Evolutionary conservation across 768 basidiomycete genomes (phyloP), one percentile per base, ranked within the genome.

Genomic region (Austroboletus eburneus): DNA sequence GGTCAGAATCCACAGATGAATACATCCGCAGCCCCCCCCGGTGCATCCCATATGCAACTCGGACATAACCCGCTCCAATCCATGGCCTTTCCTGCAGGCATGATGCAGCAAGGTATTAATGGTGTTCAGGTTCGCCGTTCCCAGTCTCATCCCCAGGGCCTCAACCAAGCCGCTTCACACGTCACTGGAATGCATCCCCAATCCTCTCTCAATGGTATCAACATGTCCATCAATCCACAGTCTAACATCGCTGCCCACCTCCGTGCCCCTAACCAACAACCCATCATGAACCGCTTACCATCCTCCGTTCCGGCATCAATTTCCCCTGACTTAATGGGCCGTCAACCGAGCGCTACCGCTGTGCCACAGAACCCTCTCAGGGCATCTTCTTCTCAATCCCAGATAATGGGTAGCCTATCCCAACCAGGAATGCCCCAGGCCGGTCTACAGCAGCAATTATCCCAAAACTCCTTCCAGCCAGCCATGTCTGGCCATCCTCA

Each of bases 81-180:
- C 52, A 71, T 76, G 65, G 59, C 55, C 40, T 78, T 77, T 57
- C 65, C 69, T 44, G 63, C 65, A 37, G 63, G 56, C 51, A 69
- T 73, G 57, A 71, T 78, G 65, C 69, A 62, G 56, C 70, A 66
- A 51, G 65, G 60, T 46, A 61, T 62, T 4, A 65, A 64, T 51
- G 65, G 69, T 34, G 60, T 60, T 37, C 56, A 51, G 17, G 61
- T 76, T 38, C 77, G 83, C 48, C 77, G 83, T 57, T 75, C 74
- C n/a, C 66, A 71, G 48, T 79, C 82, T 18, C 83, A 85, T 64
- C 74, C 80, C 5, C 73, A 76, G 51, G 63, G 56, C 63, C 56
- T 75, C 48, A 74, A 69, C 54, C 68, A 72, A 33, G 51, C 62
- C 13, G 65, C 61, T 40, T 64, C 51, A 23, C 72, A 71, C 56